Evolutionary conservation across 2,329 filamentous ascomycete species (phyloP).

Genomic region (Epichloe sylvatica): DNA sequence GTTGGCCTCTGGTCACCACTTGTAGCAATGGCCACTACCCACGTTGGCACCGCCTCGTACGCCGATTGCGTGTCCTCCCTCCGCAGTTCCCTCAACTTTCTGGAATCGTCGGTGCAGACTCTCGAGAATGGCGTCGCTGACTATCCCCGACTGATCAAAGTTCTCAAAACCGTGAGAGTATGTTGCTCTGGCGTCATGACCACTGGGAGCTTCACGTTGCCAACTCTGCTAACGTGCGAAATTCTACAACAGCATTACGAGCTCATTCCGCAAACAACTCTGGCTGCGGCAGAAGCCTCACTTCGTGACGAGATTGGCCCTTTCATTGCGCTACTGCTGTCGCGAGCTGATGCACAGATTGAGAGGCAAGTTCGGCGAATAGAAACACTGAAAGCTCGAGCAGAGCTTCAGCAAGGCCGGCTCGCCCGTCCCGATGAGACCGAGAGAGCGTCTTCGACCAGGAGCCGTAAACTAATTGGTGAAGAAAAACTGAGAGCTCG

Average conservation of each 20-base stretch:
- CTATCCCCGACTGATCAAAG: slow-evolving; percentile 39
- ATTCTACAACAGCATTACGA: slow-evolving; percentile 66
- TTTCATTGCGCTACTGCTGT: slow-evolving; percentile 64
- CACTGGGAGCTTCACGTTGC: neutral
- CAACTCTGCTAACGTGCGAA: neutral
- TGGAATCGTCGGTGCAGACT: slow-evolving; percentile 45
- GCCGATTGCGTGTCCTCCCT: slow-evolving; percentile 46
- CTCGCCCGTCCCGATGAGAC: slow-evolving; percentile 22
- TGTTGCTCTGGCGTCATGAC: slow-evolving; percentile 10
- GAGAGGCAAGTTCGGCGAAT: slow-evolving; percentile 73
- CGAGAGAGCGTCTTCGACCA: slow-evolving; percentile 5
- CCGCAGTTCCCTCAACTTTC: slow-evolving; percentile 44
- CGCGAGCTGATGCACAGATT: slow-evolving; percentile 69
- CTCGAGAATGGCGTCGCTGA: slow-evolving; percentile 43
- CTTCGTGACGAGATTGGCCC: slow-evolving; percentile 84
- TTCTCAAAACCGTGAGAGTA: slow-evolving; percentile 46
- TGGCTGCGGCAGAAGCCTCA: slow-evolving; percentile 68
- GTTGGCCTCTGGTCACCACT: neutral
- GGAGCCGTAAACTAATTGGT: slow-evolving; percentile 32
- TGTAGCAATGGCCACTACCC: slow-evolving; percentile 9
- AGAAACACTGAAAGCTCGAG: slow-evolving; percentile 67
- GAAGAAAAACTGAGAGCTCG: slow-evolving; percentile 37
- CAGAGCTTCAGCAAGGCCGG: slow-evolving; percentile 68
- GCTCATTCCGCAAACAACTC: slow-evolving; percentile 71
- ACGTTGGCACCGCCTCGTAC: slow-evolving; percentile 26